A percentile compares a stretch with the other conserved stretches of the same genome.
Conservation (phyloP, 768 basidiomycete genomes). For the Boletus eberwhitei region DNA sequence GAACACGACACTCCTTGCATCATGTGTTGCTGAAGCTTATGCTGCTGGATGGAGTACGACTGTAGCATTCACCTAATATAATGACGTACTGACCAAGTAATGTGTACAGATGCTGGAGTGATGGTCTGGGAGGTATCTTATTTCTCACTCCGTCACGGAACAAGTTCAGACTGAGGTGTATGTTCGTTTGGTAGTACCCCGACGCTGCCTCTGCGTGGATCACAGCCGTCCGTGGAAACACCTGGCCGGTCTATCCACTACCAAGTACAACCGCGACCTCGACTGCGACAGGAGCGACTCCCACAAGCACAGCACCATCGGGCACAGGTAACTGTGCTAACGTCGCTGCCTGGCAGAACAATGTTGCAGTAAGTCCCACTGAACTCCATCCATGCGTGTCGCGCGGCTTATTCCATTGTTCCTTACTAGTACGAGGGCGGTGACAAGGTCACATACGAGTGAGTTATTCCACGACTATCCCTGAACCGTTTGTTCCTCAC, state of each 20-base stretch:
- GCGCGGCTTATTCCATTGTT: background rate
- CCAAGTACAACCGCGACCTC: background rate
- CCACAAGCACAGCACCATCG: background rate
- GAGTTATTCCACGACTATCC: background rate
- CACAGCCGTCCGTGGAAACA: background rate
- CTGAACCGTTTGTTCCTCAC: background rate
- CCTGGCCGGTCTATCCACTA: background rate
- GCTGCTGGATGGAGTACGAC: background rate
- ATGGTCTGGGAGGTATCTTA: slow-evolving; percentile 21
- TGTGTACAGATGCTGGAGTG: slow-evolving; percentile 20
- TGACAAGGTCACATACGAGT: background rate
- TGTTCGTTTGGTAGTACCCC: slow-evolving; percentile 26
- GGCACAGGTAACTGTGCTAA: background rate
- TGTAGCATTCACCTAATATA: too few species aligned
- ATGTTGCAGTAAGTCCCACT: background rate
- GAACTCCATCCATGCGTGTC: background rate
- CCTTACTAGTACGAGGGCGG: background rate
- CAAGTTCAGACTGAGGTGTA: too few species aligned
- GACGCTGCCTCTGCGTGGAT: slow-evolving; percentile 37
- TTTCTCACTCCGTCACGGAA: background rate
- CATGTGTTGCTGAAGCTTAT: slow-evolving; percentile 54
- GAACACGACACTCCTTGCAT: slow-evolving; percentile 48
- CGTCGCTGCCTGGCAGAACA: background rate
- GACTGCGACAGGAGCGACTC: background rate
- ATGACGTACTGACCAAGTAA: too few species aligned